Evolutionary conservation across 345 rosid genomes (phyloP).

Genomic region (Brassica incana): DNA sequence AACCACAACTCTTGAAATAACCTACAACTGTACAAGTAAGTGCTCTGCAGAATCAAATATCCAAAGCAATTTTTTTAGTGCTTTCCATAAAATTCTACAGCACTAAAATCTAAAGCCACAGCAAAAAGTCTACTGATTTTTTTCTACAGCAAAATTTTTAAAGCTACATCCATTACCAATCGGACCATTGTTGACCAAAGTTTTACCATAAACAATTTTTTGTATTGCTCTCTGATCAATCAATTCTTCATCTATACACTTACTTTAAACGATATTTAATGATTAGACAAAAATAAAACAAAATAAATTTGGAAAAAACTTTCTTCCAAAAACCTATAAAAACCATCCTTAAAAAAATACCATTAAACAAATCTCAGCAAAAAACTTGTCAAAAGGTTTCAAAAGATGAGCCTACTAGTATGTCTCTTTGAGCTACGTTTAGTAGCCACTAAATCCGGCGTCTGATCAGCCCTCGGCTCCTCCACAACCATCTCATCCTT

Average conservation of each 20-base stretch:
- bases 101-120: too few species aligned
- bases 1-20: too few species aligned
- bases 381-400: conserved; percentile 14
- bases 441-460: conserved; percentile 40
- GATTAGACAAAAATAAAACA: not conserved
- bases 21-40: too few species aligned
- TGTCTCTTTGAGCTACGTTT: conserved; percentile 58
- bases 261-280: not conserved
- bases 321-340: conserved; percentile 9
- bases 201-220: not conserved
- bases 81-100: too few species aligned
- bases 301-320: conserved; percentile 1
- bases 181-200: not conserved
- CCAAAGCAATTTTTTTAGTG: too few species aligned
- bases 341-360: not conserved
- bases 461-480: conserved; percentile 29
- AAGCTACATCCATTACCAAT: too few species aligned
- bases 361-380: not conserved
- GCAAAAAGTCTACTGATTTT: too few species aligned
- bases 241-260: not conserved
- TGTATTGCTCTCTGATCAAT: not conserved
- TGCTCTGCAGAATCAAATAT: too few species aligned
- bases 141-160: too few species aligned
- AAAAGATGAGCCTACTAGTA: conserved; percentile 41
- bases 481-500: conserved; percentile 42